Base-by-base conservation (phyloP, 495 filamentous ascomycete genomes). In the Cladorrhinum samala region DNA sequence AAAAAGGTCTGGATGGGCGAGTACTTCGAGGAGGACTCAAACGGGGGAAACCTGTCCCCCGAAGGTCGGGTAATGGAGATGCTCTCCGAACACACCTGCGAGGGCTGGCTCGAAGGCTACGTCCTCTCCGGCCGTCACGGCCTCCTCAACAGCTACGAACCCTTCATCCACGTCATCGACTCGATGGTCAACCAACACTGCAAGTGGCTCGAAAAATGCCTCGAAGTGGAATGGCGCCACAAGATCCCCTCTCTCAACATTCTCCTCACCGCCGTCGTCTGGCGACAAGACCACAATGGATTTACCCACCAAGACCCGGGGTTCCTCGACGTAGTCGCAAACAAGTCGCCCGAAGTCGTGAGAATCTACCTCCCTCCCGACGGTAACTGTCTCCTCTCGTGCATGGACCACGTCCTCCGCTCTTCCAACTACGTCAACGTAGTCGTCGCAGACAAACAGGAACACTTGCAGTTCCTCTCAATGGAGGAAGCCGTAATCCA, bases 241-340 rank as follows among this genome's bases (percentile, higher is more conserved):
- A 81, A 81, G 63, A 69, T 87, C 16, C 75, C 83, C 16, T 86
- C 83, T 1, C 77, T 89, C 52, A 89, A 89, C 68, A 86, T 89
- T 53, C 76, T 89, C 11, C 75, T 88, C 24, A 89, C 84, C 0
- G 80, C 83, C 1, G 86, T 86, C 1, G 85, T 88, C 46, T 87
- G 85, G 85, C 68, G 85, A 57, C 85, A 89, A 67, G 85, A 89
- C 62, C 85, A 89, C 73, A 88, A 88, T 59, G 85, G 84, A 45
- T 89, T 89, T 63, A 89, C 84, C 0, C 85, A 89, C 66, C 85
- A 89, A 64, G 85, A 89, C 55, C 84, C 84, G 0, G 84, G 85
- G 17, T 89, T 88, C 77, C 75, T 88, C 14, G 84, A 87, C 58
- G 82, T 88, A 1, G 77, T 88, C 2, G 81, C 80, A 54, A 89